A percentile compares a stretch with the other conserved stretches of the same genome.
Conservation (phyloP, 371 early-diverging fungal genomes). For the Rhizopus arrhizus region DNA sequence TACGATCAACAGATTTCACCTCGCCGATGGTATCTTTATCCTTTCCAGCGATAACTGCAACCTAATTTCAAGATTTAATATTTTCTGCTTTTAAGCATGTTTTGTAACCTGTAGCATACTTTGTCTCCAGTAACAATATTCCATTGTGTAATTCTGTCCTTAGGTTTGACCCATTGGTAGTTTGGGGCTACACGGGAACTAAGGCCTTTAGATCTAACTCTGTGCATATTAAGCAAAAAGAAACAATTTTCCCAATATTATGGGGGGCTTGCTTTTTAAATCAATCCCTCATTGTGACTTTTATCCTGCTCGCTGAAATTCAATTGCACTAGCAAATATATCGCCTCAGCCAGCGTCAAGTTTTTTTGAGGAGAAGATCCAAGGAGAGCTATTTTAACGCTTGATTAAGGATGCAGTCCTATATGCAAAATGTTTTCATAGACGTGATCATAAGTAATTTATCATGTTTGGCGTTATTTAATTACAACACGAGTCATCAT, state of each 20-base stretch:
- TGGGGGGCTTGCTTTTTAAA: conserved; percentile 2
- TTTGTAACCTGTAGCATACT: conserved; percentile 17
- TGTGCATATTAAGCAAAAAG: conserved; percentile 24
- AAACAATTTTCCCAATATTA: not conserved
- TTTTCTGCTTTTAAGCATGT: not conserved
- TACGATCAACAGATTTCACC: conserved; percentile 45
- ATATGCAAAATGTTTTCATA: too few relatives aligned
- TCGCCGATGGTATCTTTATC: conserved; percentile 57
- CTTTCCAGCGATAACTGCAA: conserved; percentile 55
- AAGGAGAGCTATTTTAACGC: too few relatives aligned
- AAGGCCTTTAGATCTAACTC: conserved; percentile 34
- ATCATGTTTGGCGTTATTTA: too few relatives aligned
- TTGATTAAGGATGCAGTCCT: too few relatives aligned
- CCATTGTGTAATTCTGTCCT: conserved; percentile 46
- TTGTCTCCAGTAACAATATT: conserved; percentile 54
- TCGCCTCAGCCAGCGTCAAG: too few relatives aligned
- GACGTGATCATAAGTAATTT: too few relatives aligned
- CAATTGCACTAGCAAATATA: not conserved
- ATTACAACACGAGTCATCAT: too few relatives aligned
- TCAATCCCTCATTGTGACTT: too few relatives aligned
- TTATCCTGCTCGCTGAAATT: too few relatives aligned
- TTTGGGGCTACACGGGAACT: conserved; percentile 39
- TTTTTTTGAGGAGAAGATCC: too few relatives aligned
- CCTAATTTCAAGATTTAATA: conserved; percentile 19
- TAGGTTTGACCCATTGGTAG: conserved; percentile 46